A percentile compares a stretch with the other conserved stretches of the same genome.
phyloP scores from a whole-genome alignment of 2,329 filamentous ascomycete genomes.

The Elsinoe batatas region DNA sequence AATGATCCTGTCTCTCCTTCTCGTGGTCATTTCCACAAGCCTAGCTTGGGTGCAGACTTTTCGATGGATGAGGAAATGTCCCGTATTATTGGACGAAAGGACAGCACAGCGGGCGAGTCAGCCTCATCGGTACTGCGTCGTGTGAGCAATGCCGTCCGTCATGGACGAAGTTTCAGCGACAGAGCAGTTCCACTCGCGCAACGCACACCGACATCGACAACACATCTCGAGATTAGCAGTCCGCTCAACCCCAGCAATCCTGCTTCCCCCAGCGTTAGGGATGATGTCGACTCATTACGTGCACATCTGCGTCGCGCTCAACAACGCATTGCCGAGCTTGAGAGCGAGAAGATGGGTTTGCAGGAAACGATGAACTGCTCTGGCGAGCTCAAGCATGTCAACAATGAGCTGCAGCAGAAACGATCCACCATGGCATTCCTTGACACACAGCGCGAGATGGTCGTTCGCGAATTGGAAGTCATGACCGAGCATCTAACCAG shows the following conservation, averaged over 20 bases:
- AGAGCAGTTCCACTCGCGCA: slow-evolving; percentile 12
- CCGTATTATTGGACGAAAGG: slow-evolving; percentile 55
- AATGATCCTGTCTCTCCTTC: slow-evolving; percentile 23
- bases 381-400: slow-evolving; percentile 61
- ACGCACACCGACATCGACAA: slow-evolving; percentile 13
- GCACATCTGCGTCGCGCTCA: slow-evolving; percentile 73
- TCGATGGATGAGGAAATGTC: slow-evolving; percentile 95
- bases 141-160: slow-evolving; percentile 87
- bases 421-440: slow-evolving; percentile 89
- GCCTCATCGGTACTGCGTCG: slow-evolving; percentile 66
- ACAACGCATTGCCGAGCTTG: slow-evolving; percentile 75
- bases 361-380: slow-evolving; percentile 48
- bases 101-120: slow-evolving; percentile 24
- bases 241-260: slow-evolving; percentile 59
- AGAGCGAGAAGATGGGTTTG: slow-evolving; percentile 58
- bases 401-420: slow-evolving; percentile 83
- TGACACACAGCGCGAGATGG: slow-evolving; percentile 90
- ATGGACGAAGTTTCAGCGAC: slow-evolving; percentile 80
- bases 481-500: slow-evolving; percentile 79
- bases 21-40: slow-evolving; percentile 30
- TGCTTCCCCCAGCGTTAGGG: slow-evolving; percentile 42
- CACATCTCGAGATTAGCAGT: slow-evolving; percentile 21
- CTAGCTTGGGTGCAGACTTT: slow-evolving; percentile 73
- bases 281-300: slow-evolving; percentile 42
- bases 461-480: slow-evolving; percentile 82